A percentile compares a stretch with the other conserved stretches of the same genome.
These are phyloP conservation scores for Rhodomyrtus psidioides DNA, from an alignment of 441 rosid species.

Conservation along the genomic window DNA sequence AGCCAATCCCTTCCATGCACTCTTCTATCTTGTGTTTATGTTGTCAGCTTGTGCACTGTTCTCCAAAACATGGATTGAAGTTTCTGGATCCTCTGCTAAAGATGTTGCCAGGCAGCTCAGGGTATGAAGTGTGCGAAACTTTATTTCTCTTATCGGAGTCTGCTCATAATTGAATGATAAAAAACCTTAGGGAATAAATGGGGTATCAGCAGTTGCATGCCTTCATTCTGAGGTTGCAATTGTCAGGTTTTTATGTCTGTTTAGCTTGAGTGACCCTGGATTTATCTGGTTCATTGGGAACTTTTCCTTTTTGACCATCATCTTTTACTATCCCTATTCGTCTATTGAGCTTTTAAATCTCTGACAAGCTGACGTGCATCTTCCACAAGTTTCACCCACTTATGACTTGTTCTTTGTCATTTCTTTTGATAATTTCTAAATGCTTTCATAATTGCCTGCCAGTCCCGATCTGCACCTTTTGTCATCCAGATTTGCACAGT, in stretches of 20 bases:
- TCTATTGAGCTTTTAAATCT: background rate
- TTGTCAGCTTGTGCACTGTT: slow-evolving; percentile 81
- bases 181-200: background rate
- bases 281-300: background rate
- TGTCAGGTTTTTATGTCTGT: background rate
- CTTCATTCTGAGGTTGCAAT: background rate
- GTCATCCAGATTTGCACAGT: background rate
- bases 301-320: background rate
- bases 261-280: background rate
- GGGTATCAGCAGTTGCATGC: background rate
- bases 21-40: slow-evolving; percentile 85
- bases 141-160: background rate
- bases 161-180: background rate
- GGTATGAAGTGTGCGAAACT: slow-evolving; percentile 27
- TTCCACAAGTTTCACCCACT: background rate
- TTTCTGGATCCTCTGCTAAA: slow-evolving; percentile 88
- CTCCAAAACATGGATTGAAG: slow-evolving; percentile 98
- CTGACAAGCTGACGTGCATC: background rate
- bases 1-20: slow-evolving; percentile 92
- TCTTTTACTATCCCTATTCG: background rate
- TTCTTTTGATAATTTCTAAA: background rate
- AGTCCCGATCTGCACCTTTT: background rate
- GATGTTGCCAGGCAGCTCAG: slow-evolving; percentile 96
- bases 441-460: background rate
- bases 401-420: background rate